These are phyloP conservation scores for Mercurialis annua DNA, from an alignment of 345 rosid genomes.

Conservation along the genomic window DNA sequence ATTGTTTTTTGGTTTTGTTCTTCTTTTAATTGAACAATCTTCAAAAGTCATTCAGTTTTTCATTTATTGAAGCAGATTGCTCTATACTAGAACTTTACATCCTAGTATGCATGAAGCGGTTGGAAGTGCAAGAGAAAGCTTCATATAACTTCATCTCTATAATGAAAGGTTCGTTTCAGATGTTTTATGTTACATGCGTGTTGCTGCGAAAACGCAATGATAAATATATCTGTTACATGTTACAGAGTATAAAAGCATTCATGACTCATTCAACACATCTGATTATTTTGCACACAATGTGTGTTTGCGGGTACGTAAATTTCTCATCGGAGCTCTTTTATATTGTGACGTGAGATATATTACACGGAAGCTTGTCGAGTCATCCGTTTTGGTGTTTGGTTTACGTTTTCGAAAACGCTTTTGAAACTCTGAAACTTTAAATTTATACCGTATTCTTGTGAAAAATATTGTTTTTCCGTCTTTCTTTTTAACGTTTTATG, in stretches of 20 bases:
- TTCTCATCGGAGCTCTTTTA: neutral
- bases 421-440: no score
- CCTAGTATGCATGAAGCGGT: constrained; percentile 78
- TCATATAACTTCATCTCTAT: constrained; percentile 77
- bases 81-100: constrained; percentile 82
- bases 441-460: no score
- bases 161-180: constrained; percentile 63
- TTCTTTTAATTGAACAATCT: neutral
- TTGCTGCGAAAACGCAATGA: neutral
- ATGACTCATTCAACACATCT: constrained; percentile 71
- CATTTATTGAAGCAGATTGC: constrained; percentile 57
- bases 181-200: neutral
- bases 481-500: no score
- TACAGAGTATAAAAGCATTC: constrained; percentile 80
- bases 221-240: constrained; percentile 15
- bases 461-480: no score
- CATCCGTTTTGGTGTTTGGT: no score
- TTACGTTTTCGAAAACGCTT: no score
- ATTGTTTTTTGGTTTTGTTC: neutral
- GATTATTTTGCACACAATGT: constrained; percentile 65
- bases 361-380: no score
- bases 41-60: neutral
- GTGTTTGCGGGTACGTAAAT: constrained; percentile 63
- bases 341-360: neutral
- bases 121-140: constrained; percentile 83